phyloP scores from a whole-genome alignment of 2,329 filamentous ascomycete species.

The Fusarium sulawesiense region DNA sequence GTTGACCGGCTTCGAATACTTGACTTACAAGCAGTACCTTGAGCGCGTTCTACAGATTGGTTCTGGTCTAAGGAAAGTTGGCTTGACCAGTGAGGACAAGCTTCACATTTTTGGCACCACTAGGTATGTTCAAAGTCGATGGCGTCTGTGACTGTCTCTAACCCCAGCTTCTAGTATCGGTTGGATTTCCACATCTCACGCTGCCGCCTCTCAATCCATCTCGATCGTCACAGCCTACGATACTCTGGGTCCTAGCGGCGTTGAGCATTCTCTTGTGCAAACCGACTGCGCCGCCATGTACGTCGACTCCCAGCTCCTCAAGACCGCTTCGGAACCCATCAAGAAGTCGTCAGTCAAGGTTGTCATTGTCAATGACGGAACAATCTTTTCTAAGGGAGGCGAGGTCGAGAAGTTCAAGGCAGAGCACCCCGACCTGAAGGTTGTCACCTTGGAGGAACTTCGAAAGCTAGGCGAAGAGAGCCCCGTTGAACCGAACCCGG shows the following conservation, averaged over 20 bases:
- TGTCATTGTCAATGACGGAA: constrained; percentile 72
- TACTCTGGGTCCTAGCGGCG: constrained; percentile 84
- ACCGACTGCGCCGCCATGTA: constrained; percentile 86
- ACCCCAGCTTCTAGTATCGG: constrained; percentile 65
- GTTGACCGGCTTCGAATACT: constrained; percentile 79
- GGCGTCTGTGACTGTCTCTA: neutral
- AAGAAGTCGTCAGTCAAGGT: constrained; percentile 67
- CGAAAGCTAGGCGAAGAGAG: constrained; percentile 72
- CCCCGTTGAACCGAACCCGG: constrained; percentile 76
- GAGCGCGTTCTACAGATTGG: constrained; percentile 75
- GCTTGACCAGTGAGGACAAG: constrained; percentile 73
- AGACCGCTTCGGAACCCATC: constrained; percentile 67
- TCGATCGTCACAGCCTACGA: constrained; percentile 96
- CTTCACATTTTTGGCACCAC: constrained; percentile 89
- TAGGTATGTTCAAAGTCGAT: constrained; percentile 61
- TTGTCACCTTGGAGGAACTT: constrained; percentile 68
- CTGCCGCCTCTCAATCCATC: constrained; percentile 83
- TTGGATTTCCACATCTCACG: constrained; percentile 87
- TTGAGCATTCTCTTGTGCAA: constrained; percentile 87
- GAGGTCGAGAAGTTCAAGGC: constrained; percentile 67
- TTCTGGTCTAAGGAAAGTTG: constrained; percentile 78
- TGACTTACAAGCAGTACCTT: constrained; percentile 84
- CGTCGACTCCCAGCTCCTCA: constrained; percentile 81
- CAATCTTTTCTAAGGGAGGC: constrained; percentile 61
- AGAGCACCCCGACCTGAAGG: constrained; percentile 64